Percentiles rank a stretch among this genome's conserved stretches.
phyloP scores from a whole-genome alignment of 495 filamentous ascomycete species.

The Chaetomidium leptoderma region DNA sequence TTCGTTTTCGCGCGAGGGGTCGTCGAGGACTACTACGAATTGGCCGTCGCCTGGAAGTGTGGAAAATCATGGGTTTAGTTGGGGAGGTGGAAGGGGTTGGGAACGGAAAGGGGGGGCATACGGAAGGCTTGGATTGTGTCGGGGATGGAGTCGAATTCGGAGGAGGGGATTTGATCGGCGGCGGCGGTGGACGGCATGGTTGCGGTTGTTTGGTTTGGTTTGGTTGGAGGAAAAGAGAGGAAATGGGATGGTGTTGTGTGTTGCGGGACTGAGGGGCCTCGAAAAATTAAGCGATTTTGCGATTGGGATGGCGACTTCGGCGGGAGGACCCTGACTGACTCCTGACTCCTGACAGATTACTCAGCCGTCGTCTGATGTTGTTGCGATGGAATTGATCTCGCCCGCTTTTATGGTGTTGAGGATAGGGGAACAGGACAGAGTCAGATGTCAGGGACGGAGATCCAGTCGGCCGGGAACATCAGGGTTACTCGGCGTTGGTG shows the following conservation, averaged over 20 bases:
- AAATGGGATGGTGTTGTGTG: background rate
- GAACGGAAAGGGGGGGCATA: constrained; percentile 42
- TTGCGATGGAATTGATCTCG: background rate
- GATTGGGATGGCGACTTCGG: constrained; percentile 3
- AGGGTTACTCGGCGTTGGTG: constrained; percentile 6
- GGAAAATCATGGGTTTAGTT: constrained; percentile 3
- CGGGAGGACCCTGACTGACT: background rate
- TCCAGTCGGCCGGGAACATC: constrained; percentile 4
- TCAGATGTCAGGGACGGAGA: constrained; percentile 9
- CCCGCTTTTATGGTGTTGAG: background rate
- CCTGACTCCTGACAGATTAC: constrained; percentile 2
- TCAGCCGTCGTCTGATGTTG: constrained; percentile 6
- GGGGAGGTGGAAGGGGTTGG: background rate
- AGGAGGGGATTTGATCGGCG: constrained; percentile 36
- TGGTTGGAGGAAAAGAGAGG: background rate
- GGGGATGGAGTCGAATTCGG: constrained; percentile 76
- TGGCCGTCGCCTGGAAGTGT: constrained; percentile 66
- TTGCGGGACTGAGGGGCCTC: background rate
- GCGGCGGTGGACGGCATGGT: constrained; percentile 36
- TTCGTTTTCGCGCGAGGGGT: constrained; percentile 88
- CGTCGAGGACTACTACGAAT: constrained; percentile 94
- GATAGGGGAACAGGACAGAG: constrained; percentile 1
- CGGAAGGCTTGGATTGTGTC: constrained; percentile 80
- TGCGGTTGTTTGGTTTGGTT: constrained; percentile 2
- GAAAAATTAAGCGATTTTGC: constrained; percentile 1